Base-by-base conservation (phyloP, 2,329 filamentous ascomycete genomes). In the Fragosphaeria purpurea region DNA sequence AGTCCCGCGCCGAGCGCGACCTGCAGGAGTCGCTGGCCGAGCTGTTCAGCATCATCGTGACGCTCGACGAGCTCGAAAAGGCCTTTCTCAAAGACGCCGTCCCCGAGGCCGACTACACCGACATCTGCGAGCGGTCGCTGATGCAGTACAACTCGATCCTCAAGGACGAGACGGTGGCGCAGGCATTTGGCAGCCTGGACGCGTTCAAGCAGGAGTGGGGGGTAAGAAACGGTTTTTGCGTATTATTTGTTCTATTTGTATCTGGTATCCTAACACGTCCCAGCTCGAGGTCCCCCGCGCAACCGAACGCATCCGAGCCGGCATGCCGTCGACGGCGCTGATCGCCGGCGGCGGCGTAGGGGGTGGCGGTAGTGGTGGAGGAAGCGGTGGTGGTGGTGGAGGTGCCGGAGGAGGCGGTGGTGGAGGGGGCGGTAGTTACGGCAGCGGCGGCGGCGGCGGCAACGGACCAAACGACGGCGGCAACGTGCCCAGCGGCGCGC, bases 101-200 rank as follows among this genome's bases (percentile, higher is more conserved):
- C 47, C 80, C 86, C 6, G 93, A 97, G 68, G 76, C 77, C 48
- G 91, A 96, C 61, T 98, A 98, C 67, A 95, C 90, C 1, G 93
- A 97, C 63, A 95, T 93, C 57, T 98, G 94, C 73, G 87, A 90
- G 63, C 82, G 93, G 40, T 79, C 95, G 53, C 69, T 98, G 60
- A 94, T 95, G 69, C 93, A 98, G 70, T 98, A 98, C 74, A 95
- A 91, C 67, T 94, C 89, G 52, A 89, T 95, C 55, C 71, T 98
- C 34, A 84, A 86, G 34, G 88, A 97, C 63, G 91, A 97, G 59
- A 85, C 79, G 1, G 93, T 98, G n/a, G 79, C 85, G n/a, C 80
- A 76, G 41, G 88, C 87, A 42, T 98, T 97, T 65, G 83, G 82
- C 11, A 88, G 90, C 55, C 67, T 98, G 44, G 93, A 97, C 56